These are phyloP conservation scores for Omphalotus olearius DNA, from an alignment of 1,284 basidiomycete genomes.

Conservation along the genomic window DNA sequence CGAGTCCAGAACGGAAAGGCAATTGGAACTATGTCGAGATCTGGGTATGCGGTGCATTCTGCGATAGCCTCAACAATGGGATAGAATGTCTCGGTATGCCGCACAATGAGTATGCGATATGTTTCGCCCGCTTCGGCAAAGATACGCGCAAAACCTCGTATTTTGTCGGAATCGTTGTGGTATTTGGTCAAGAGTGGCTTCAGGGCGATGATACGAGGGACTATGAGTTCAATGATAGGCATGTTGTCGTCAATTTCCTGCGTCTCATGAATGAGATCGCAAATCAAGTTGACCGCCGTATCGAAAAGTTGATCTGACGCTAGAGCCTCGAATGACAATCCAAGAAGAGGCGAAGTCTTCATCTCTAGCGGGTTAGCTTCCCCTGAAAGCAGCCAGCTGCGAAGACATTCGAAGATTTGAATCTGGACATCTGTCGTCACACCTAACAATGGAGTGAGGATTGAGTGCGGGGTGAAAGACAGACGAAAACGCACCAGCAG, in stretches of 20 bases:
- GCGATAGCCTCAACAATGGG: conserved; percentile 94
- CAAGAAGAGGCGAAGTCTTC: conserved; percentile 79
- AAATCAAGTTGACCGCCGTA: conserved; percentile 86
- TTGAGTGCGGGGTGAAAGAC: conserved; percentile 5
- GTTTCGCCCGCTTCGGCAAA: conserved; percentile 96
- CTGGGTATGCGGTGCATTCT: conserved; percentile 89
- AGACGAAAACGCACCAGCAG: conserved; percentile 57
- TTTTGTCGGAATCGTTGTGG: conserved; percentile 81
- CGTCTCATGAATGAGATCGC: conserved; percentile 96
- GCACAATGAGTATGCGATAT: conserved; percentile 86
- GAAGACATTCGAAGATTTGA: conserved; percentile 84
- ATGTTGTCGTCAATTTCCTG: conserved; percentile 97
- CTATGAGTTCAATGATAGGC: conserved; percentile 81
- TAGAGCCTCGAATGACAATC: conserved; percentile 81
- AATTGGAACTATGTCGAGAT: conserved; percentile 96
- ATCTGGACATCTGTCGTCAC: conserved; percentile 80
- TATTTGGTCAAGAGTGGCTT: conserved; percentile 57
- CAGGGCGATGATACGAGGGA: conserved; percentile 78
- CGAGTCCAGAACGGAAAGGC: conserved; percentile 99
- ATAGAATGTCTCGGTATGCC: conserved; percentile 87
- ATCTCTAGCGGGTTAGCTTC: conserved; percentile 72
- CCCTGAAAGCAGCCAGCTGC: conserved; percentile 86
- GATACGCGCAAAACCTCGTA: conserved; percentile 88
- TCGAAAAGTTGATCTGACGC: conserved; percentile 88
- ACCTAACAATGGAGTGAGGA: conserved; percentile 42